Evolutionary conservation across 148 eudicot genomes (phyloP), one percentile per base, ranked within the genome.

Genomic region (Rhododendron williamsianum): DNA sequence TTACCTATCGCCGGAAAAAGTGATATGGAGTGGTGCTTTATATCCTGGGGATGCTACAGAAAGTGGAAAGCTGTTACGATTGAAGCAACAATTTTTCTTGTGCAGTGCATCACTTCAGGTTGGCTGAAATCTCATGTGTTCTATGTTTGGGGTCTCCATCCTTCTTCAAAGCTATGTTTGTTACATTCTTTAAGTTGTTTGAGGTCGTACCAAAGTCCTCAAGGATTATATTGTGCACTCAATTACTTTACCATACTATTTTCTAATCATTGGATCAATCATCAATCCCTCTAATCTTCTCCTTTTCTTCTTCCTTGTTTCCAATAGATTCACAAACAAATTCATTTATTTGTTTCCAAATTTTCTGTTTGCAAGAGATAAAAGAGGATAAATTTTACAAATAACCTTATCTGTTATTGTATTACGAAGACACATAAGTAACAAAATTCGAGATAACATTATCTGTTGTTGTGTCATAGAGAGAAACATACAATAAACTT

Each of bases 91-190:
- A 82, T 97, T 89, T 90, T 97, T 97, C 89, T 87, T 97, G 54
- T 97, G 99, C 89, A 97, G 99, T 93, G 99, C 98, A 67, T 97
- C 99, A 63, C 99, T 97, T 88, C 98, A 94, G 99, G 99, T 96
- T 74, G 80, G 30, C 35, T 73, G 81, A 35, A 8, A 56, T 58
- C 63, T 82, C 78, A 60, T 58, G 60, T 43, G 36, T 76, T 83
- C 25, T 45, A 45, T 45, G 48, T 36, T 36, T 81, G 48, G 10
- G 43, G 2, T 60, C 16, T 8, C 72, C 83, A 56, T 84, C 36
- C 67, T 54, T 81, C 63, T 80, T 78, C 71, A 73, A 54, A 69
- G 46, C 69, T 65, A 45, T 23, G 2, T 23, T 80, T 52, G 58
- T 84, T 30, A 73, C 36, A 30, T 36, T 49, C 36, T 36, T 82